Evolutionary conservation across 805 yeast species (phyloP).

Genomic region (Sugiyamaella mastotermitis): DNA sequence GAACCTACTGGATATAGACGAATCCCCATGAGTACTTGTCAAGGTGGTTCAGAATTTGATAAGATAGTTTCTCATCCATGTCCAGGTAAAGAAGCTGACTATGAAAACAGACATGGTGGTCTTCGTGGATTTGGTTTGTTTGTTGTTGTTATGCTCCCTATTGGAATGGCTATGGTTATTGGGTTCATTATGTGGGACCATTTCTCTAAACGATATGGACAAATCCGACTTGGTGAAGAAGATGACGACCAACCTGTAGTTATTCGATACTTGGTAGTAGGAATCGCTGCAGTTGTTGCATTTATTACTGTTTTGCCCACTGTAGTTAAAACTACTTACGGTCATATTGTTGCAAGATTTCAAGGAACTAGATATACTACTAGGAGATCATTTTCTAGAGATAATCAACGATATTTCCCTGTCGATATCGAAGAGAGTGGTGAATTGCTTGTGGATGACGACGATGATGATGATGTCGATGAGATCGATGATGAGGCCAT

Average conservation of each 20-base stretch:
- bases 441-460: constrained; percentile 25
- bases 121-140: constrained; percentile 50
- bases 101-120: constrained; percentile 43
- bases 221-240: constrained; percentile 75
- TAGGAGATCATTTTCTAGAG: constrained; percentile 18
- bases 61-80: constrained; percentile 63
- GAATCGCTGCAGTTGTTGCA: constrained; percentile 27
- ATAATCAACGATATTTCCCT: constrained; percentile 20
- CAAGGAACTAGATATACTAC: constrained; percentile 16
- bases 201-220: constrained; percentile 79
- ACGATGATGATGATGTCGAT: constrained; percentile 18
- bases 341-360: constrained; percentile 6
- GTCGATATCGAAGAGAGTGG: constrained; percentile 31
- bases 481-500: constrained; percentile 16
- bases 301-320: constrained; percentile 20
- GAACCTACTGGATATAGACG: constrained; percentile 91
- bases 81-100: constrained; percentile 78
- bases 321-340: constrained; percentile 8
- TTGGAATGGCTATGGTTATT: constrained; percentile 43
- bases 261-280: constrained; percentile 23
- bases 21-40: constrained; percentile 79
- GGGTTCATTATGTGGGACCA: constrained; percentile 72
- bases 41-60: constrained; percentile 71
- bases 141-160: constrained; percentile 51
- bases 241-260: constrained; percentile 20